Evolutionary conservation across 805 yeast genomes (phyloP).

Genomic region (Myxozyma vanderwaltii): DNA sequence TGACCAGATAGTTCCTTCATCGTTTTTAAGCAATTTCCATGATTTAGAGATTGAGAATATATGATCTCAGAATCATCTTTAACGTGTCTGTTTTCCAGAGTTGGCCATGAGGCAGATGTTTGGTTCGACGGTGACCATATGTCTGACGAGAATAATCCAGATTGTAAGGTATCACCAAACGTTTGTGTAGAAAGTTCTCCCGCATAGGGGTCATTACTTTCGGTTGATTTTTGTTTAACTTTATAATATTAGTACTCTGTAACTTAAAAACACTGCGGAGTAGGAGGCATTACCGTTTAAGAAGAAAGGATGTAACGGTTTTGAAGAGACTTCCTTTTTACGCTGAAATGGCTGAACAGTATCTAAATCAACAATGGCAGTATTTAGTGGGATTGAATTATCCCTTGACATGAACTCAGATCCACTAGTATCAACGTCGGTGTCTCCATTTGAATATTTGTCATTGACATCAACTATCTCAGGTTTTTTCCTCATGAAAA

Average conservation of each 20-base stretch:
- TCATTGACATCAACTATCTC: neutral
- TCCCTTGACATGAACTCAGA: neutral
- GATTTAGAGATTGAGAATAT: neutral
- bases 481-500: constrained; percentile 12
- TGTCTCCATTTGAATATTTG: neutral
- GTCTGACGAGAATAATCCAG: neutral
- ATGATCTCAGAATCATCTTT: neutral
- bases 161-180: neutral
- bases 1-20: neutral
- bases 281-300: neutral
- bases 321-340: neutral
- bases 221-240: neutral
- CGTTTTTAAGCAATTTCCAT: neutral
- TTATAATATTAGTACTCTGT: neutral
- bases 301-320: constrained; percentile 15
- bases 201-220: neutral
- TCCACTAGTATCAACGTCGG: neutral
- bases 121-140: neutral
- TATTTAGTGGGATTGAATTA: neutral
- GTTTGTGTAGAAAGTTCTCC: neutral
- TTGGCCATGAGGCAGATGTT: constrained; percentile 14
- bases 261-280: neutral
- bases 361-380: neutral
- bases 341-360: neutral
- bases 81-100: constrained; percentile 12